phyloP scores from a whole-genome alignment of 2,329 filamentous ascomycete genomes.

The Penicillium corylophilum region DNA sequence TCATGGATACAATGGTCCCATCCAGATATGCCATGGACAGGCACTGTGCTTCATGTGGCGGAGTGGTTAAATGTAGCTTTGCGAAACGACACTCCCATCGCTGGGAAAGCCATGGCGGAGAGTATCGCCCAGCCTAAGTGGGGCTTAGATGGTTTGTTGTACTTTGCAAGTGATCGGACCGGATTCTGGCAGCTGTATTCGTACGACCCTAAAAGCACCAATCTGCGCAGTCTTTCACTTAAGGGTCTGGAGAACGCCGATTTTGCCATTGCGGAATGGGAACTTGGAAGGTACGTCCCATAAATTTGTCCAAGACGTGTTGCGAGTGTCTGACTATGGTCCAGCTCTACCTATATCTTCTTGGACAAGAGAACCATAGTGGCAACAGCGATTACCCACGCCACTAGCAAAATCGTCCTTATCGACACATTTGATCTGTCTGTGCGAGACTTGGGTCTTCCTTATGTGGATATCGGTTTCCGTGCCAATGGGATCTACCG shows the following conservation, averaged over 20 bases:
- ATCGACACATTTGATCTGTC: conserved; percentile 15
- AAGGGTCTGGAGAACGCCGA: conserved; percentile 43
- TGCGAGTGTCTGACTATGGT: background rate
- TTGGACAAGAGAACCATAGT: conserved; percentile 21
- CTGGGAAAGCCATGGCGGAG: conserved; percentile 42
- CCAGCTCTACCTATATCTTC: conserved; percentile 20
- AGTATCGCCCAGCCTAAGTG: conserved; percentile 54
- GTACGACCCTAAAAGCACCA: conserved; percentile 23
- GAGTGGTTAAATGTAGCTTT: conserved; percentile 43
- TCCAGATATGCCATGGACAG: conserved; percentile 54
- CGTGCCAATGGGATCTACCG: conserved; percentile 14
- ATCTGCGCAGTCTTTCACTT: conserved; percentile 33
- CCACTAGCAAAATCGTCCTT: conserved; percentile 19
- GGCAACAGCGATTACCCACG: conserved; percentile 20
- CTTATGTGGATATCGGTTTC: conserved; percentile 18
- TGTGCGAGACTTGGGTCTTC: conserved; percentile 15
- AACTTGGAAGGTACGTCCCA: conserved; percentile 25
- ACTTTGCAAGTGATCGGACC: conserved; percentile 49
- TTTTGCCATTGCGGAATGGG: conserved; percentile 32
- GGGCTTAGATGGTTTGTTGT: conserved; percentile 50
- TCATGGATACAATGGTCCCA: conserved; percentile 59
- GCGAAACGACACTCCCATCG: conserved; percentile 36
- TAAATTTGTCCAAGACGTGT: background rate
- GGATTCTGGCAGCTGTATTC: conserved; percentile 52
- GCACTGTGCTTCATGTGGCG: conserved; percentile 47